Base-by-base conservation (phyloP, 768 basidiomycete genomes). In the Boletus sensibilis region DNA sequence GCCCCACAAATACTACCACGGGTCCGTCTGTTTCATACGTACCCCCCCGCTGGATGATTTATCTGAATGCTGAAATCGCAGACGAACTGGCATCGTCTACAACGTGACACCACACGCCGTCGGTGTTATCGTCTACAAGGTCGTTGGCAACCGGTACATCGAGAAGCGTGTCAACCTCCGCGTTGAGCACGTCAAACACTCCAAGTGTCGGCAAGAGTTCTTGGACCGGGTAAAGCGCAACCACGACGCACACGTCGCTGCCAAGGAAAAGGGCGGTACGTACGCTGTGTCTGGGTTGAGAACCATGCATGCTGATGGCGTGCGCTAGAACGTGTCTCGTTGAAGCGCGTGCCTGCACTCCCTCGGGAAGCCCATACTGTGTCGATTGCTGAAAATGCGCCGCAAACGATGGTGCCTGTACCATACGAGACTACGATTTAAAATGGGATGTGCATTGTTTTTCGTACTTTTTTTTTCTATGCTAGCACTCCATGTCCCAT, bases 131-230 rank as follows among this genome's bases (percentile, higher is more conserved):
- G 87, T 96, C 60, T 86, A 96, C 90, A 99, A 99, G 78, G 83
- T 98, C 70, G 96, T 99, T 70, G 96, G 96, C 63, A 95, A 95
- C 81, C 92, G 97, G 66, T 99, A 96, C 87, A 78, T 99, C 55
- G 94, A 98, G 82, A 99, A 99, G 83, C 92, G 96, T 56, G 96
- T 99, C 76, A 99, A 98, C 87, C 78, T 97, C 79, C 90, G 92
- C 62, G 83, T 94, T 68, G 96, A 98, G 82, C 96, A 98, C 80
- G 79, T 96, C 74, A 84, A 78, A 69, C 96, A 98, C 85, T 98
- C 95, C 67, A 93, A 92, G 78, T 98, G 96, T 77, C 86, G 96
- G 69, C 88, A 95, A 77, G 96, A 98, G 76, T 99, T 99, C 80
- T 79, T 97, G 73, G 91, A 93, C 76, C 82, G 97, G 65, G 97